Base-by-base conservation (phyloP, 2,329 filamentous ascomycete species). In the Colletotrichum zoysiae region DNA sequence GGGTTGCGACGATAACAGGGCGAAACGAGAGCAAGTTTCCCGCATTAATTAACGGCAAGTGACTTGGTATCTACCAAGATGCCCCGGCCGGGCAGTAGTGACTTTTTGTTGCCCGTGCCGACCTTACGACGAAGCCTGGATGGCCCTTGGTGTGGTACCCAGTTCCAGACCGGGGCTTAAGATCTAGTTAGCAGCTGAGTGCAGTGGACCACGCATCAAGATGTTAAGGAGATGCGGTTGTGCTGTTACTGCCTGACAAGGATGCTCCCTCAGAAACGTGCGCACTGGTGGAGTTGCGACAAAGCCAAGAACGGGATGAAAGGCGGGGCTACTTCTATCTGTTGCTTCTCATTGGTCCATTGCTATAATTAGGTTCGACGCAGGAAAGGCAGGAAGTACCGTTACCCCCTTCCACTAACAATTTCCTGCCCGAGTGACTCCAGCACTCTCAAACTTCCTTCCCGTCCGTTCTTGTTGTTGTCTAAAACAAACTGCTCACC, bases 21-120 rank as follows among this genome's bases (percentile, higher is more conserved):
- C 70, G 70, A 73, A 73, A 71, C 70, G 46, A 48, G 70, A 70
- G 67, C 56, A 71, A 67, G 61, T 57, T 61, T 20, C 71, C n/a
- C 20, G 70, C 70, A 73, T 73, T 38, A 67, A 73, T 73, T 38
- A 67, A 73, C 42, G 57, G 61, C 40, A 66, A 70, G 67, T 71
- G 30, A 65, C 58, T 57, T 67, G 61, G 61, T 67, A 67, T 57
- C 50, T 66, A 67, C 70, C 56, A 62, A 71, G 70, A 58, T 71
- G 67, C 51, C 35, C 57, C 51, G 51, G 67, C 57, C 38, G 70
- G 70, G 55, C 38, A 40, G 44, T 30, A 18, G 60, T 59, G 67
- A 70, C 70, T 67, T 71, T 62, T 73, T 62, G 70, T 71, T 57
- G 42, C 38, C 40, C 26, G 30, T 66, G 35, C 46, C 44, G 33